phyloP scores from a whole-genome alignment of 441 rosid genomes.

The Croton setiger region DNA sequence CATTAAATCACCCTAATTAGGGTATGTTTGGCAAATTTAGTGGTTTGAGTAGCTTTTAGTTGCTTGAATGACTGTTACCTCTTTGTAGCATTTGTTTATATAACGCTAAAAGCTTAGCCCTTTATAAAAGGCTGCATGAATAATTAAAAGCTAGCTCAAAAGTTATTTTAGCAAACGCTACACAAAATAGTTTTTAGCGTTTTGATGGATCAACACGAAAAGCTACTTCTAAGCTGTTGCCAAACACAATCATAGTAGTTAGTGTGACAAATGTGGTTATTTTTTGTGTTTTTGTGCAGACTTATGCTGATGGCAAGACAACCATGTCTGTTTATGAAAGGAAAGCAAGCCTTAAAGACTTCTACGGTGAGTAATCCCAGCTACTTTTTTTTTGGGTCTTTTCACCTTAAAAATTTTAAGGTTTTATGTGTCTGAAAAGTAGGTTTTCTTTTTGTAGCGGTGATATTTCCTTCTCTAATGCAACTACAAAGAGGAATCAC shows the following conservation, averaged over 20 bases:
- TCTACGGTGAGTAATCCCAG: slow-evolving; percentile 52
- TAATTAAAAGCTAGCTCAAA: too few species aligned
- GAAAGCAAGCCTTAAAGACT: slow-evolving; percentile 77
- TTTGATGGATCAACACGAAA: too few species aligned
- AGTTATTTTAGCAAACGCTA: too few species aligned
- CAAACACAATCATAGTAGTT: too few species aligned
- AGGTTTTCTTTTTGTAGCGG: slow-evolving; percentile 37
- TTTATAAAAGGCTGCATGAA: too few species aligned
- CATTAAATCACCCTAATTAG: slow-evolving; percentile 4
- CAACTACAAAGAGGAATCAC: slow-evolving; percentile 81
- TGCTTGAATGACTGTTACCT: too few species aligned
- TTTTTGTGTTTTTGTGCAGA: slow-evolving; percentile 43
- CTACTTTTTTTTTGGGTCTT: background rate
- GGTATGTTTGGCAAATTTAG: background rate
- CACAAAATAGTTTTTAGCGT: too few species aligned
- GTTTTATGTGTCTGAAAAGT: slow-evolving; percentile 7
- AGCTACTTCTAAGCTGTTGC: too few species aligned
- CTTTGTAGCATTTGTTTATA: too few species aligned
- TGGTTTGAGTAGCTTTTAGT: too few species aligned
- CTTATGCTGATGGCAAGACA: slow-evolving; percentile 79
- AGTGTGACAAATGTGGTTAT: slow-evolving; percentile 24
- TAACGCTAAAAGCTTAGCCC: too few species aligned
- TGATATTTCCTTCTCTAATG: slow-evolving; percentile 77
- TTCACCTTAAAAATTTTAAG: background rate
- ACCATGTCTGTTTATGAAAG: slow-evolving; percentile 84